Evolutionary conservation across 73 alveolate genomes (phyloP).

Genomic region (Effrenium voratum): DNA sequence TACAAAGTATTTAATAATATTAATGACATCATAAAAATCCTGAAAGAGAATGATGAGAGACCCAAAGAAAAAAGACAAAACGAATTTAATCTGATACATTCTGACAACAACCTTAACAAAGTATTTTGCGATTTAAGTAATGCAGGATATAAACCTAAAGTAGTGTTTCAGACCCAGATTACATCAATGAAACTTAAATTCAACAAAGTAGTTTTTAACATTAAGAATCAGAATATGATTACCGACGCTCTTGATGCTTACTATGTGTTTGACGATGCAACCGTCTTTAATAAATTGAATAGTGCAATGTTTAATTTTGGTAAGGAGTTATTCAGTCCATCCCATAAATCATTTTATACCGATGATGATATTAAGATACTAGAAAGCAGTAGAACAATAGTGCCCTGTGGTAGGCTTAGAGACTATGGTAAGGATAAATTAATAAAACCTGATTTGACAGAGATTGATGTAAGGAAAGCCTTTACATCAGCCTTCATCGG

Average conservation of each 20-base stretch:
- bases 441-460: slow-evolving; percentile 1
- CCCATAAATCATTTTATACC: slow-evolving; percentile 1
- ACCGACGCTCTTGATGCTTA: slow-evolving; percentile 17
- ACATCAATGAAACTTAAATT: not conserved
- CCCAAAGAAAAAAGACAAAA: not conserved
- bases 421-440: slow-evolving; percentile 5
- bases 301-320: slow-evolving; percentile 3
- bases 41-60: not conserved
- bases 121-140: not conserved
- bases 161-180: not conserved
- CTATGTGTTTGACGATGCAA: not conserved
- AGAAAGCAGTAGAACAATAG: not conserved
- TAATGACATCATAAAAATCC: not conserved
- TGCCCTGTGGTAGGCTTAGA: not conserved
- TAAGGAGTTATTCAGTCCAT: slow-evolving; percentile 31
- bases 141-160: not conserved
- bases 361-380: slow-evolving; percentile 11
- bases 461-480: slow-evolving; percentile 40
- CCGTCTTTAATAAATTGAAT: not conserved
- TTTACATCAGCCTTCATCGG: not conserved
- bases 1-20: not conserved
- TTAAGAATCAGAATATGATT: not conserved
- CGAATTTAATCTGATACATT: not conserved
- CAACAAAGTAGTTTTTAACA: too few relatives aligned
- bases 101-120: not conserved